Conservation (phyloP, 2,329 filamentous ascomycete species). For the Pyrenophora tritici-repentis region DNA sequence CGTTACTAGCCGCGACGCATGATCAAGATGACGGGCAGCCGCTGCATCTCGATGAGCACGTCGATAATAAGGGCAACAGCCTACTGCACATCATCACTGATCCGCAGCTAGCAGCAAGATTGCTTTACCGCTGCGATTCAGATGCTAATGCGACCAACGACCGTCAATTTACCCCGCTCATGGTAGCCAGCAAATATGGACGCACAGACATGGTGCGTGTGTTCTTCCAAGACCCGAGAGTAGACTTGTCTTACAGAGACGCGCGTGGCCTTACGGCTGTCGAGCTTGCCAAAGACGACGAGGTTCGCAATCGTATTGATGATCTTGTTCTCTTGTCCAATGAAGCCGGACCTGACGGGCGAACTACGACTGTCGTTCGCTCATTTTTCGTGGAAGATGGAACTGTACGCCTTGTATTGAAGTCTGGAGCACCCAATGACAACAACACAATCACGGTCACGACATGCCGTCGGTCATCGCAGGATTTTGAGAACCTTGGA, state of each 20-base stretch:
- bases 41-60: slow-evolving; percentile 90
- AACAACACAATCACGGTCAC: slow-evolving; percentile 89
- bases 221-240: slow-evolving; percentile 83
- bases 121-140: slow-evolving; percentile 85
- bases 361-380: slow-evolving; percentile 89
- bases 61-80: slow-evolving; percentile 92
- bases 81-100: slow-evolving; percentile 95
- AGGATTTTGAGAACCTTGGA: slow-evolving; percentile 89
- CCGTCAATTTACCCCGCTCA: slow-evolving; percentile 90
- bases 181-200: slow-evolving; percentile 98
- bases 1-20: slow-evolving; percentile 72
- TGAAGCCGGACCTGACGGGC: slow-evolving; percentile 69
- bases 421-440: slow-evolving; percentile 85
- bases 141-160: slow-evolving; percentile 96
- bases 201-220: slow-evolving; percentile 89
- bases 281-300: slow-evolving; percentile 96
- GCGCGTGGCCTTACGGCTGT: slow-evolving; percentile 88
- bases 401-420: slow-evolving; percentile 88
- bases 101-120: slow-evolving; percentile 71
- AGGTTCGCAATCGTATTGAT: slow-evolving; percentile 94
- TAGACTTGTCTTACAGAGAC: slow-evolving; percentile 84
- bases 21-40: slow-evolving; percentile 77
- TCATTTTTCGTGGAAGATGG: slow-evolving; percentile 98
- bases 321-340: slow-evolving; percentile 82
- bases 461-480: slow-evolving; percentile 83